Percentiles rank a stretch among this genome's conserved stretches.
Evolutionary conservation across 306 rosid species (phyloP).

Genomic region (Casuarina equisetifolia): DNA sequence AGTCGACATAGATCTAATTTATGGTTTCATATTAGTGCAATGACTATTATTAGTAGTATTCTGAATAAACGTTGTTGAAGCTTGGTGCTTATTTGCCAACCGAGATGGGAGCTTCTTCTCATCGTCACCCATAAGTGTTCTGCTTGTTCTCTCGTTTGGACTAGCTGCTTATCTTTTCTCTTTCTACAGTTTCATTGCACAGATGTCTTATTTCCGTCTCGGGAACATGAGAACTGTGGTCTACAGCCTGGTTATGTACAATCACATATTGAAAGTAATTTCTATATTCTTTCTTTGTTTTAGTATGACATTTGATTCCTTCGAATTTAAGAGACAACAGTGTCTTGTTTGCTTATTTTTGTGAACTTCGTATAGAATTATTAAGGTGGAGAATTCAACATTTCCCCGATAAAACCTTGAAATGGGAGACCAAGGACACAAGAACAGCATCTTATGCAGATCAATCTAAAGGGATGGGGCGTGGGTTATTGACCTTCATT

Average conservation of each 20-base stretch:
- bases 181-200: conserved; percentile 26
- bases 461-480: conserved; percentile 99
- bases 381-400: conserved; percentile 93
- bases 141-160: conserved; percentile 14
- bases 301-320: conserved; percentile 8
- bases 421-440: conserved; percentile 96
- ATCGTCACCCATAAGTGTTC: conserved; percentile 36
- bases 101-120: not conserved
- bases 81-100: not conserved
- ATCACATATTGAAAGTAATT: conserved; percentile 96
- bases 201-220: conserved; percentile 93
- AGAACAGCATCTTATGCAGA: conserved; percentile 98
- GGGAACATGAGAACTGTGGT: conserved; percentile 93
- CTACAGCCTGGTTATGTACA: conserved; percentile 95
- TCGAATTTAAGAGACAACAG: conserved; percentile 26
- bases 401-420: conserved; percentile 86
- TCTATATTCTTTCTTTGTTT: conserved; percentile 18
- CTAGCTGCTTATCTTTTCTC: conserved; percentile 12
- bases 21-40: conserved; percentile 3
- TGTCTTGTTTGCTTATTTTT: not conserved
- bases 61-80: not conserved
- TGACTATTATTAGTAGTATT: not conserved
- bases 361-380: not conserved
- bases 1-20: conserved; percentile 12
- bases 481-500: conserved; percentile 83